These are phyloP conservation scores for Fraxinus latifolia DNA, from an alignment of 305 asterid species.

Conservation along the genomic window DNA sequence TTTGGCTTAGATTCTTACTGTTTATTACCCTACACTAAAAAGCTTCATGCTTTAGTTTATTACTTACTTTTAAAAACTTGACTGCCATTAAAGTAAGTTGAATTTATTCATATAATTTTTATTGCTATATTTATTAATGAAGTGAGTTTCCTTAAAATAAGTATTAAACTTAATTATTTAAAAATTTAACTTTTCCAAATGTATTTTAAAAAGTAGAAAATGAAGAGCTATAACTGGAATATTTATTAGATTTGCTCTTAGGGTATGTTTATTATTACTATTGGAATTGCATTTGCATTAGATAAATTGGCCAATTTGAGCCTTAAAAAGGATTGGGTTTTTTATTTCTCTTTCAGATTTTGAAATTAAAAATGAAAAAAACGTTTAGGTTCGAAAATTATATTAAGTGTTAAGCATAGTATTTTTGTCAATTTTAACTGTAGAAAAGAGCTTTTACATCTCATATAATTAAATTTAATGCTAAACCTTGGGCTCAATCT, in stretches of 20 bases:
- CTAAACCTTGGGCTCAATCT: constrained; percentile 1
- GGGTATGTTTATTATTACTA: neutral
- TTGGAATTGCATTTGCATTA: neutral
- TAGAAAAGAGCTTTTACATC: neutral
- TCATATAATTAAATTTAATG: neutral
- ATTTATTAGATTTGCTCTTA: neutral
- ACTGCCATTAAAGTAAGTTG: neutral
- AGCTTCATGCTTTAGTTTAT: neutral
- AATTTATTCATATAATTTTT: neutral
- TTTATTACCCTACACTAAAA: neutral
- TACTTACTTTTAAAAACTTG: neutral
- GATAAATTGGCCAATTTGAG: neutral
- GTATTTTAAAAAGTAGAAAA: neutral
- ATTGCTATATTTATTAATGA: neutral
- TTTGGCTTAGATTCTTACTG: neutral
- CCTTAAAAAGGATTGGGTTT: neutral
- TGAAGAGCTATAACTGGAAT: neutral
- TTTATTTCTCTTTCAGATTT: neutral
- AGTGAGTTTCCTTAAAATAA: neutral
- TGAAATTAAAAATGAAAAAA: neutral
- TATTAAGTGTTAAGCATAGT: neutral
- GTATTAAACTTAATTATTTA: neutral
- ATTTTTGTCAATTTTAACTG: neutral
- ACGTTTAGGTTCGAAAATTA: neutral
- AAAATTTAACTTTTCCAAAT: neutral